Base-by-base conservation (phyloP, 2,329 filamentous ascomycete genomes). In the Fusarium succisae region DNA sequence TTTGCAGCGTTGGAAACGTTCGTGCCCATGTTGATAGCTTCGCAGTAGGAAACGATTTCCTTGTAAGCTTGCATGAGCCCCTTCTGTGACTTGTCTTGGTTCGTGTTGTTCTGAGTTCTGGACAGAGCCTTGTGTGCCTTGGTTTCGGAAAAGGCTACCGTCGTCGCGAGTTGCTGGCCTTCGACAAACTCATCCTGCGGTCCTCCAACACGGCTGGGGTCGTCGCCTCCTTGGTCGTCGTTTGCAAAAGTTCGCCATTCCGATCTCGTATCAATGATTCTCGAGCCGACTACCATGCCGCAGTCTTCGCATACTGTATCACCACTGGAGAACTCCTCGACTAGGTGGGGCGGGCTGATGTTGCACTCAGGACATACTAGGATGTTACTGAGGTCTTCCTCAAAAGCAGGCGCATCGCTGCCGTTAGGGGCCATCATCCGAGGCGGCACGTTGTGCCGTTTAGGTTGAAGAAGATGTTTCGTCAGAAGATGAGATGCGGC, bases 191-290 rank as follows among this genome's bases (percentile, higher is more conserved):
- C 92, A 80, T 98, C 98, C 69, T 93, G 92, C 11, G 93, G 94
- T 78, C 98, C 96, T 86, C 96, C 96, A 75, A 99, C 96, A 94
- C 96, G 96, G 67, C 95, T 98, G 9, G 97, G 96, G 77, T 99
- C 96, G 78, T 98, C 97, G 80, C 94, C 95, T 79, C 94, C 94
- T 82, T 98, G 94, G 81, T 99, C 97, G 80, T 99, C 96, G 81
- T 98, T 98, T 81, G 95, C 95, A 85, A 99, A 99, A 2, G 96
- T 99, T 81, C 96, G 94, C 96, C 96, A 99, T 85, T 99, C 96
- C 54, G 95, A 98, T 72, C 97, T 93, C 70, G 94, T 97, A 81
- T 99, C 97, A 80, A 99, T 95, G 81, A 96, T 95, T 75, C 94
- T 93, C 79, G 96, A 93, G 69, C 93, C 93, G 37, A 99, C 89